Base-by-base conservation (phyloP, 1,284 basidiomycete genomes). In the Pterula multifida region DNA sequence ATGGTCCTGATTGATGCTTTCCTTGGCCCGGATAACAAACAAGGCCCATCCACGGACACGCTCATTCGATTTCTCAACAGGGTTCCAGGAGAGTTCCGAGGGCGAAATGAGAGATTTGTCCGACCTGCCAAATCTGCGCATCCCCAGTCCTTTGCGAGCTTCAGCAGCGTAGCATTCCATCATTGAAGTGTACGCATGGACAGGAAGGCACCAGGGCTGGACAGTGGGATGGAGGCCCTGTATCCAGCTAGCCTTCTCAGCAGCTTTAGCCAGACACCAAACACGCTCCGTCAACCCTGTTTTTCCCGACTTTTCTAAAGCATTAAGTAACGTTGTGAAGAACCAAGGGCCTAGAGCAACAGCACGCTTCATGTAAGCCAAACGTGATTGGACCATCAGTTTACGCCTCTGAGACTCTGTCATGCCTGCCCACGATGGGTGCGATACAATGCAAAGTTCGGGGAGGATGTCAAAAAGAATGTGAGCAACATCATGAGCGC, bases 131-230 rank as follows among this genome's bases (percentile, higher is more conserved):
- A 6, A 15, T 6, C 28, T 6, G 28, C 15, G 28, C 28, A 15
- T 6, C 21, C 21, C 19, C 39, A 17, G 39, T 17, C 39, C 39
- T 17, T 42, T 42, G 9, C 61, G 62, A n/a, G 67, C 68, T 57
- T 79, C 71, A 0, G 63, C 61, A 1, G 68, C 73, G 57, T 85
- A 87, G 44, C 76, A 68, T 50, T 79, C 69, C 51, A 90, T 61
- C 78, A 89, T 85, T 46, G 75, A 64, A 1, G 83, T 88, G 61
- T 86, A 89, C 1, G 81, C 78, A 15, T 79, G 69, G 2, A 80
- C 65, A 2, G 82, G 76, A 22, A 89, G 63, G 51, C 67, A 67
- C 83, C 85, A 87, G 0, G 78, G 76, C 28, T 63, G 55, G 36
- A 52, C 51, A 26, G 47, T 48, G n/a, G 28, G 52, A 1, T 52